Evolutionary conservation across 371 early-diverging fungal genomes (phyloP).

Genomic region (Parasitella parasitica): DNA sequence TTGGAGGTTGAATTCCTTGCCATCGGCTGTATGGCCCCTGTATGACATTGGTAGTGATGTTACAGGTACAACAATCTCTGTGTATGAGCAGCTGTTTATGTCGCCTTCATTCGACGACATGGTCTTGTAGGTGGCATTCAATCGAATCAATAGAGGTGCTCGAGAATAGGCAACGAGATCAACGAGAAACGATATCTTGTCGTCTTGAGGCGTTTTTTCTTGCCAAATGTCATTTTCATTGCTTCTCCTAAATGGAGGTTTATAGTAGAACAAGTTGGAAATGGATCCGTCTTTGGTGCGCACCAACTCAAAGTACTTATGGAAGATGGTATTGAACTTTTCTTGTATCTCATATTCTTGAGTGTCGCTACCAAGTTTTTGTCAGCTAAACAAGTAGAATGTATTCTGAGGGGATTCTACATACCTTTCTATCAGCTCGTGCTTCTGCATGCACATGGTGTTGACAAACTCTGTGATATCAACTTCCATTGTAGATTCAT

Average conservation of each 20-base stretch:
- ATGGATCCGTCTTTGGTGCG: conserved; percentile 36
- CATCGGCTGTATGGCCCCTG: conserved; percentile 26
- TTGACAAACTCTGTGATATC: conserved; percentile 76
- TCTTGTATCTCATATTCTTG: conserved; percentile 38
- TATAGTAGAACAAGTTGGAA: conserved; percentile 63
- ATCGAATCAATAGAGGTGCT: conserved; percentile 54
- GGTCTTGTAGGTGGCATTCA: conserved; percentile 57
- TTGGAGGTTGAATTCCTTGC: conserved; percentile 46
- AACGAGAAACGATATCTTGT: conserved; percentile 43
- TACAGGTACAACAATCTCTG: conserved; percentile 49
- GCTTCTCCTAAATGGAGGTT: conserved; percentile 51
- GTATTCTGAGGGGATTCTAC: too few species aligned
- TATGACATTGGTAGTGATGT: conserved; percentile 58
- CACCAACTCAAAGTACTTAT: conserved; percentile 62
- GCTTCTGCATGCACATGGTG: conserved; percentile 50
- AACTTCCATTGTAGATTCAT: conserved; percentile 63
- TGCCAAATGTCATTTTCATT: not conserved
- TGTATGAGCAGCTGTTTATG: conserved; percentile 18
- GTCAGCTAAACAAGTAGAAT: too few species aligned
- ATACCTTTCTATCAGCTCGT: conserved; percentile 42
- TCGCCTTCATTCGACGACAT: not conserved
- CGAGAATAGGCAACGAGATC: conserved; percentile 55
- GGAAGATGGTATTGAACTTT: conserved; percentile 56
- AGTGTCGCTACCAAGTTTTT: conserved; percentile 36
- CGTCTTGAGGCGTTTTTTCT: conserved; percentile 11